Evolutionary conservation across 1,284 basidiomycete species (phyloP), one percentile per base, ranked within the genome.

Genomic region (Kalmanozyma brasiliensis): DNA sequence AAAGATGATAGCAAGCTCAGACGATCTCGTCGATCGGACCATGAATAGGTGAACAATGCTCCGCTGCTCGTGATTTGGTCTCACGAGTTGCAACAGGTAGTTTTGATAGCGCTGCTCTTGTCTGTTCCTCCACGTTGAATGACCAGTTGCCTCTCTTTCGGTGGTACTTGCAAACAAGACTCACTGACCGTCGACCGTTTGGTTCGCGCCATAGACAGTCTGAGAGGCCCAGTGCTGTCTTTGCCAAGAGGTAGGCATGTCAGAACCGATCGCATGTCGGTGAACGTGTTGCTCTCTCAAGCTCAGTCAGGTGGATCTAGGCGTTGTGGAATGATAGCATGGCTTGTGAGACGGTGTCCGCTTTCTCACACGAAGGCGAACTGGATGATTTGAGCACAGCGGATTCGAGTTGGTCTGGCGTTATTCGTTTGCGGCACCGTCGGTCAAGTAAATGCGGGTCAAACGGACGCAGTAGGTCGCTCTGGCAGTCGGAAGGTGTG

Each of bases 381-480:
- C n/a, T 29, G 6, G 26, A 29, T 29, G 26, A 29, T 11, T 11
- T 29, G 26, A 7, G 26, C 11, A 29, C 26, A 29, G 7, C 11
- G 26, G 26, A 11, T 29, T 29, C 7, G 7, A 29, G 7, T 29
- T 29, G 26, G 6, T 11, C 11, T 6, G 7, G 26, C 26, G 11
- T 29, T 11, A 11, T 29, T 29, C 11, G 19, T 30, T 32, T 9
- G 20, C 19, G 16, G 11, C 19, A 17, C 41, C 41, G 53, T 57
- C 53, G 53, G 53, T 56, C 53, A 48, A 56, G 46, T 33, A 16
- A 16, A 8, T 6, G 30, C 32, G 22, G 17, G 43, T 23, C 32
- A 34, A 16, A 45, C n/a, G n/a, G n/a, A n/a, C n/a, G n/a, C 14
- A 24, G 34, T 20, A 9, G 20, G 13, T 33, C 24, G 5, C 1